A percentile compares a stretch with the other conserved stretches of the same genome.
These are phyloP conservation scores for Talaromyces sp. DNA, from an alignment of 2,329 filamentous ascomycete genomes.

Conservation along the genomic window DNA sequence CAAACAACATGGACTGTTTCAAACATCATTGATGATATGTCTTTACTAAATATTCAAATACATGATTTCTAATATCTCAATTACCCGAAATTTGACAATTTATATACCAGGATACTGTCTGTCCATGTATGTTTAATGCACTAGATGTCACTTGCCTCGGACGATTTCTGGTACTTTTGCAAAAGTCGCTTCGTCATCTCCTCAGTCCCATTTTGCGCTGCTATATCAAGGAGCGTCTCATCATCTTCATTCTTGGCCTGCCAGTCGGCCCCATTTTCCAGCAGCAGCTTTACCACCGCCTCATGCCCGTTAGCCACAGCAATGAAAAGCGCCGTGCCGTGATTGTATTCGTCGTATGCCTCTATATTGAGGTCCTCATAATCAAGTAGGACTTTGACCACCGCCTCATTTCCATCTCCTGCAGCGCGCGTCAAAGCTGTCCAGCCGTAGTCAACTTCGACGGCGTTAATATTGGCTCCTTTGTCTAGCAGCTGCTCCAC, in stretches of 20 bases:
- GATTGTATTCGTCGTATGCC: neutral
- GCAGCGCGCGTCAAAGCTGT: neutral
- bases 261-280: neutral
- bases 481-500: constrained; percentile 5
- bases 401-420: neutral
- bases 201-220: constrained; percentile 17
- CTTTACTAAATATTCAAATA: no score
- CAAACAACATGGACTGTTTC: neutral
- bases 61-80: no score
- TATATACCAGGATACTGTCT: neutral
- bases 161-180: neutral
- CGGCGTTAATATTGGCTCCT: neutral
- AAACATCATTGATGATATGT: no score
- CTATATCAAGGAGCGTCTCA: neutral
- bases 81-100: neutral
- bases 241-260: neutral
- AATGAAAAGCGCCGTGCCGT: neutral
- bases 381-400: neutral
- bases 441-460: neutral
- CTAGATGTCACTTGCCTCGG: neutral
- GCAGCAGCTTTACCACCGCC: neutral
- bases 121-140: neutral
- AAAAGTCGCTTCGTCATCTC: constrained; percentile 7
- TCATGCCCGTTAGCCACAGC: neutral
- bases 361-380: neutral